Evolutionary conservation across 306 rosid genomes (phyloP), one percentile per base, ranked within the genome.

Genomic region (Morella rubra): DNA sequence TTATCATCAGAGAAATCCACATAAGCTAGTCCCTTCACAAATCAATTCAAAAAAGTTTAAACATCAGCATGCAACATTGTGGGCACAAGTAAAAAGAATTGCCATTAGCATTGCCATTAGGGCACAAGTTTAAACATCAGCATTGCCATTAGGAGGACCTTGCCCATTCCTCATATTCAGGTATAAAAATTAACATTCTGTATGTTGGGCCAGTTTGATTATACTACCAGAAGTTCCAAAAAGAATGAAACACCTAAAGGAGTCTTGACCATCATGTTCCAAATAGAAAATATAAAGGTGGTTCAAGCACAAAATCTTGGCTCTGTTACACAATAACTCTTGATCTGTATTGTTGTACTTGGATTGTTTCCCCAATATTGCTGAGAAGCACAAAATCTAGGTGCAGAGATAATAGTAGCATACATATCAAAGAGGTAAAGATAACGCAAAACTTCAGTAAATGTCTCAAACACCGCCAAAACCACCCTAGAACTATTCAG

Each of bases 11-110:
- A 76, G 82, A 95, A 95, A 84, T 92, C 99, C 84, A 90, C 96
- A 19, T 92, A 95, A 6, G 97, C 97, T 76, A 95, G 91, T 56
- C 99, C 97, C 98, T 94, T 71, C 86, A 83, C 27, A 42, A 66
- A 41, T 8, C 32, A 66, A 66, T 66, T 66, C 32, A 52, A 55
- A 52, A 7, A 74, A 44, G 15, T 78, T 68, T 68, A 78, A 55
- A 32, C 20, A 64, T 64, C 24, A 64, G 8, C 12, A 65, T 65
- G 45, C 70, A 41, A 7, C 7, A 14, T 41, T 65, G 22, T 65
- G 22, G 7, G 41, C 47, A 64, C 24, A 65, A 52, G 42, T 52
- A 7, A 15, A 32, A 15, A n/a, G n/a, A n/a, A n/a, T n/a, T n/a
- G n/a, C n/a, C n/a, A n/a, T n/a, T n/a, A n/a, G 19, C 70, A 65